Base-by-base conservation (phyloP, 352 stramenopile genomes). In the Detonula confervacea region DNA sequence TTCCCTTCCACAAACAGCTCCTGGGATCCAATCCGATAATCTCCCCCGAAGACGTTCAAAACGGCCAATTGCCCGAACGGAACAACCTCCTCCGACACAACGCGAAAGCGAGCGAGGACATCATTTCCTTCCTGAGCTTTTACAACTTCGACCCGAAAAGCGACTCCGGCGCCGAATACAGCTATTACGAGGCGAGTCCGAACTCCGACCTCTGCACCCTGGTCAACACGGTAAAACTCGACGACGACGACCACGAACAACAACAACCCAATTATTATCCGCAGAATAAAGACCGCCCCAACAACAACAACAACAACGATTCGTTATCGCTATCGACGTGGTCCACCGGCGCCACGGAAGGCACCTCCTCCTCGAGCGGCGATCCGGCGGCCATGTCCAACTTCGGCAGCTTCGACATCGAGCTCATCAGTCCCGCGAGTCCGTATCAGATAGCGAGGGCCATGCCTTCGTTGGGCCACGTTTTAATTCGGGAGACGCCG, bases 81-180 rank as follows among this genome's bases (percentile, higher is more conserved):
- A 64, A 65, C n/a, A 87, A 77, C 42, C 49, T 52, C 49, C 37
- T 71, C 44, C 12, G 70, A 42, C 55, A 76, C 33, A 69, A 80
- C 35, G 22, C 55, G 14, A 18, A 73, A 61, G 70, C 56, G 18
- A 77, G 68, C n/a, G 37, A 59, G 22, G 35, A 51, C 18, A 88
- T 88, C 42, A 42, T 79, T 24, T 80, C 72, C 1, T 89, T 87
- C 44, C 55, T 89, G 0, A 22, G 46, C 20, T 14, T 49, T 2
- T 85, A 75, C 44, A 55, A 80, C 18, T 87, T 80, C 70, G 47
- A 69, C 29, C 63, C 87, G 0, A 80, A 57, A 18, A 83, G 70
- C 67, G 73, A 85, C 27, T 78, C 62, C 67, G 83, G 83, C 30
- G 83, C 71, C 12, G 82, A 87, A 54, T 87, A 87, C 29, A 81